Evolutionary conservation across 2,329 filamentous ascomycete species (phyloP).

Genomic region (Neonectria ditissima): DNA sequence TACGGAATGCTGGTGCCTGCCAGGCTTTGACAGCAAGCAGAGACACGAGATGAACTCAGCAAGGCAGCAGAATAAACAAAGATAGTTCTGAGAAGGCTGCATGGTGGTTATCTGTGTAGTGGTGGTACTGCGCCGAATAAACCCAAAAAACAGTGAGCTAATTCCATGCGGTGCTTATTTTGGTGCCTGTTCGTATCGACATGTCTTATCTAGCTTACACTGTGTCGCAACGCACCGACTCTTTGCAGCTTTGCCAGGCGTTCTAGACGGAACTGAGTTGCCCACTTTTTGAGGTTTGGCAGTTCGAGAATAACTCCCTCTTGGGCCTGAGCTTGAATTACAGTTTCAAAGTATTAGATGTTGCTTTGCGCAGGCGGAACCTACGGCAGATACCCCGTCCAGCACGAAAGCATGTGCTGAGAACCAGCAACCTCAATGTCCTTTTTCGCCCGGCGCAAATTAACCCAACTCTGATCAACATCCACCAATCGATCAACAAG

Average conservation of each 20-base stretch:
- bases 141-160: not conserved
- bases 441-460: conserved; percentile 18
- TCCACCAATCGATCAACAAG: conserved; percentile 25
- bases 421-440: conserved; percentile 6
- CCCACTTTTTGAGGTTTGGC: not conserved
- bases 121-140: too few relatives aligned
- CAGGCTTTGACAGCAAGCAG: not conserved
- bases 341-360: not conserved
- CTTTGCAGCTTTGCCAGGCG: not conserved
- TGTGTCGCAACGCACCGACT: not conserved
- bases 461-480: conserved; percentile 6
- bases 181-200: not conserved
- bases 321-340: not conserved
- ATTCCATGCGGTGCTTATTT: not conserved
- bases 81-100: not conserved
- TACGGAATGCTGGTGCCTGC: not conserved
- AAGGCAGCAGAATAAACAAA: not conserved
- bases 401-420: not conserved
- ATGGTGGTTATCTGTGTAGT: too few relatives aligned
- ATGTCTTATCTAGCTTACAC: not conserved
- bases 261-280: too few relatives aligned
- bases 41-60: not conserved
- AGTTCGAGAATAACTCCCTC: not conserved
- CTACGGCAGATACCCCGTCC: not conserved
- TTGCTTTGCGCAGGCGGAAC: not conserved